Conservation (phyloP, 2,329 filamentous ascomycete species). For the Xylaria sp. region DNA sequence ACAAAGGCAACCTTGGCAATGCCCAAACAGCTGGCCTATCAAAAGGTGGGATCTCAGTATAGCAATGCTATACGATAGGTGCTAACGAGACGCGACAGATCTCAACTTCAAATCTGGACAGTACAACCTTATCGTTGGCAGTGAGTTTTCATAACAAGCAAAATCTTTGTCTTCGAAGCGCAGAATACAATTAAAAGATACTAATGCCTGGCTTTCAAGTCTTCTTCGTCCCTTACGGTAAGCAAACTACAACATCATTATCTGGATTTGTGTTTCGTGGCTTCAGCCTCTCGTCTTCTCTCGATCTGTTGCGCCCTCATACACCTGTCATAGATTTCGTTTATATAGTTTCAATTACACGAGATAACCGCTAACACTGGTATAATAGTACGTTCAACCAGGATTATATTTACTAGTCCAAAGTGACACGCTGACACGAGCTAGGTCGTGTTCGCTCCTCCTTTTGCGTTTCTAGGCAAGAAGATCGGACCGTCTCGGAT, state of each 20-base stretch:
- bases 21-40: constrained; percentile 65
- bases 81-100: constrained; percentile 49
- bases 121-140: constrained; percentile 75
- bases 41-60: constrained; percentile 41
- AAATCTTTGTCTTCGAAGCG: neutral
- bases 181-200: neutral
- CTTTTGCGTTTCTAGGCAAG: constrained; percentile 73
- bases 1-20: constrained; percentile 65
- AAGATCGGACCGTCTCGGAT: constrained; percentile 72
- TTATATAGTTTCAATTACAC: neutral
- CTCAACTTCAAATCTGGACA: constrained; percentile 69
- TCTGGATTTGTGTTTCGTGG: too few relatives aligned
- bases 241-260: neutral
- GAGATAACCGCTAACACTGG: constrained; percentile 13
- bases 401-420: neutral
- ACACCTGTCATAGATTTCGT: neutral
- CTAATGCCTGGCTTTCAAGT: constrained; percentile 30
- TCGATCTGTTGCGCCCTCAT: neutral
- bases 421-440: neutral
- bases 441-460: constrained; percentile 71
- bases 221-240: constrained; percentile 60
- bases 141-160: constrained; percentile 25
- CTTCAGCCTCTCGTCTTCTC: neutral
- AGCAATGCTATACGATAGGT: neutral
- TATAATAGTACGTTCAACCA: constrained; percentile 25